Evolutionary conservation across 805 yeast species (phyloP), one percentile per base, ranked within the genome.

Genomic region (Debaryomyces maramus): DNA sequence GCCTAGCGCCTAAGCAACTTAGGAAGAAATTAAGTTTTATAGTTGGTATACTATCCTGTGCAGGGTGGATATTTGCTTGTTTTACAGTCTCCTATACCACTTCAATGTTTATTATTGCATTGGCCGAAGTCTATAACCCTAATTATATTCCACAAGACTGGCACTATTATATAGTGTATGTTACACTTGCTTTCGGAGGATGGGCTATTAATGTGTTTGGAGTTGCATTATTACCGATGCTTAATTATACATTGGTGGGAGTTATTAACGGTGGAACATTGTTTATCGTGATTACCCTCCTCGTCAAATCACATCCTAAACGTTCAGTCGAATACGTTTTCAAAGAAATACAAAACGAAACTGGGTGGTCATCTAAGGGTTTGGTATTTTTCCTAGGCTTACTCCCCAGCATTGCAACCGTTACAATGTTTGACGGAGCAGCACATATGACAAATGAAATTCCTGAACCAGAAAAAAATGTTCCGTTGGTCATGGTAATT

Each of bases 381-480:
- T 42, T 60, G 5, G 54, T 53, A 7, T 57, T 58, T 34, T 46
- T 60, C 36, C 32, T 61, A 7, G 58, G 61, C 9, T 39, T 61
- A 24, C 50, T 55, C 31, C 63, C 55, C 22, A 47, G 56, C 32
- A 53, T 55, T 43, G 61, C 54, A 26, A 46, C 56, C 22, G 56
- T 64, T 31, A 51, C 64, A 4, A 56, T 65, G 36, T 62, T 58
- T 39, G 70, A 64, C 45, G 58, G 63, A 5, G 59, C 60, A 3
- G 55, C 63, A 6, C 69, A 62, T 41, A 53, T 60, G 49, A 63
- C 67, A 3, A 66, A 62, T 40, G 67, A 63, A 45, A 55, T 63
- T 13, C 53, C 53, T 15, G 37, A 50, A 19, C 63, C 66, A 3
- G 58, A 46, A 30, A 56, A 51, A 39, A 50, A 61, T 35, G 52